These are phyloP conservation scores for Lotmaria passim DNA, from an alignment of 208 protist genomes.

Conservation along the genomic window DNA sequence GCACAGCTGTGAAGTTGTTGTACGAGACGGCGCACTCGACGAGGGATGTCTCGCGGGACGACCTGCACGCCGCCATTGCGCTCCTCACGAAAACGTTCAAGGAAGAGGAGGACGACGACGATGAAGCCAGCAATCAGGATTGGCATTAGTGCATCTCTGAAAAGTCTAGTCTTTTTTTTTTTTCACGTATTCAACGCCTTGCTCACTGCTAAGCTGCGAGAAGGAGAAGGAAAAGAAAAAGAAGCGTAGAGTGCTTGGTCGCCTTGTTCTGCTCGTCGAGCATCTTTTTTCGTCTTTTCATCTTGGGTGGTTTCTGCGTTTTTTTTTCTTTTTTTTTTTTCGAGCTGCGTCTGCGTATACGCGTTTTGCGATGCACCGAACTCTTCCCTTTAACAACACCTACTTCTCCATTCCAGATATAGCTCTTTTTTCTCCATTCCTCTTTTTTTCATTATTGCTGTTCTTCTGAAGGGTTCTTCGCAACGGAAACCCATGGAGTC, in stretches of 20 bases:
- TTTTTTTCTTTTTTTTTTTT: neutral
- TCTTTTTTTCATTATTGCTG: neutral
- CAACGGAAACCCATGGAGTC: conserved; percentile 11
- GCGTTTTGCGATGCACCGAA: too few species aligned
- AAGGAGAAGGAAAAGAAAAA: too few species aligned
- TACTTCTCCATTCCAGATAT: neutral
- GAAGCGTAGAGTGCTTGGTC: too few species aligned
- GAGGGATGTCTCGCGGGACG: conserved; percentile 44
- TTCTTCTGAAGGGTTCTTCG: too few species aligned
- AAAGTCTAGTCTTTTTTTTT: conserved; percentile 1
- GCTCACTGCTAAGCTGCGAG: too few species aligned
- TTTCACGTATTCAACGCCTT: too few species aligned
- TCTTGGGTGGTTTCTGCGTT: too few species aligned
- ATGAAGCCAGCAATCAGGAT: neutral
- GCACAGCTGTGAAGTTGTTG: conserved; percentile 46
- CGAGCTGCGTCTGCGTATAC: too few species aligned
- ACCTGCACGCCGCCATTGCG: conserved; percentile 47
- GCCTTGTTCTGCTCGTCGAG: too few species aligned
- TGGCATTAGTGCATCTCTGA: neutral
- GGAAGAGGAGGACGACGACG: conserved; percentile 11
- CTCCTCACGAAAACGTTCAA: conserved; percentile 49
- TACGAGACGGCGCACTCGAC: conserved; percentile 47
- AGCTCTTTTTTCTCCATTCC: neutral
- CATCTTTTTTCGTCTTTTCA: too few species aligned
- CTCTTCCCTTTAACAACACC: too few species aligned